Evolutionary conservation across 257 asterid species (phyloP).

Genomic region (Ophiorrhiza pumila): DNA sequence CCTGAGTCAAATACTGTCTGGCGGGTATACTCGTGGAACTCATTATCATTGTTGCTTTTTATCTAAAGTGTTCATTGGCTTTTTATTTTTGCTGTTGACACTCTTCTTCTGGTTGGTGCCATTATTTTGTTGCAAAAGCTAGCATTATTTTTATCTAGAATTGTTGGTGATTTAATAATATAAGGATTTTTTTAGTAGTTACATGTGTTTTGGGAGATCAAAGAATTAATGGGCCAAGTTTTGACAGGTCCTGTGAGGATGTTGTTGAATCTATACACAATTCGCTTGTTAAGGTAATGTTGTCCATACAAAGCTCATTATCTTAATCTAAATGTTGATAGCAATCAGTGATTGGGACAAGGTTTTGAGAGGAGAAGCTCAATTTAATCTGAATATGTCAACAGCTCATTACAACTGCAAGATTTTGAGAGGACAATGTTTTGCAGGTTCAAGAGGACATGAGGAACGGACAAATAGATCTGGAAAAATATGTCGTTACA

Average conservation of each 20-base stretch:
- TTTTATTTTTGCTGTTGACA: background rate
- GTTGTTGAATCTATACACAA: slow-evolving; percentile 88
- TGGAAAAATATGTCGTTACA: slow-evolving; percentile 85
- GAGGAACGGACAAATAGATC: slow-evolving; percentile 82
- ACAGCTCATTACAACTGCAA: background rate
- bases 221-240: slow-evolving; percentile 15
- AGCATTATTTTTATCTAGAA: background rate
- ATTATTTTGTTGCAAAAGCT: background rate
- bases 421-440: background rate
- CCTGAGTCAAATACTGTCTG: slow-evolving; percentile 83
- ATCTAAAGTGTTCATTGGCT: background rate
- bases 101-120: background rate
- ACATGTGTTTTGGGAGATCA: background rate
- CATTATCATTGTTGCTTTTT: background rate
- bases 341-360: background rate
- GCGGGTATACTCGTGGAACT: slow-evolving; percentile 50
- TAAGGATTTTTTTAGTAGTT: background rate
- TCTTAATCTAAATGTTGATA: background rate
- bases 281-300: slow-evolving; percentile 71
- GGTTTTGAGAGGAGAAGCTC: slow-evolving; percentile 4
- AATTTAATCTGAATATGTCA: background rate
- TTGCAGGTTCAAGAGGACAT: slow-evolving; percentile 84
- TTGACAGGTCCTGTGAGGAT: slow-evolving; percentile 85
- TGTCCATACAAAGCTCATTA: slow-evolving; percentile 19
- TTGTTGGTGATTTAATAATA: background rate